Percentiles rank a stretch among this genome's conserved stretches.
Evolutionary conservation across 2,329 filamentous ascomycete species (phyloP).

Genomic region (Didymella lethalis): DNA sequence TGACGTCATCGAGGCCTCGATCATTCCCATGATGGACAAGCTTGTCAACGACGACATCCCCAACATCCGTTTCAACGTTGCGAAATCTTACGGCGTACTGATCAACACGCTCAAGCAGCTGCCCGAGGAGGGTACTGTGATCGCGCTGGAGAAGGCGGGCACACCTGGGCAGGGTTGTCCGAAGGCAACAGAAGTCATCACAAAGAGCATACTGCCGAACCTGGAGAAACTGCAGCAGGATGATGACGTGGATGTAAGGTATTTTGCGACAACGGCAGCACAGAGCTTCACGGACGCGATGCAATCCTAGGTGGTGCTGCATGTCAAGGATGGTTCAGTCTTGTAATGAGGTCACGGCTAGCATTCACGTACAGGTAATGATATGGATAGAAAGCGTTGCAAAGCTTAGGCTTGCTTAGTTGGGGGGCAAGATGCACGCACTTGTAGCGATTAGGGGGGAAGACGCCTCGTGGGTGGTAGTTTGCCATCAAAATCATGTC

Average conservation of each 20-base stretch:
- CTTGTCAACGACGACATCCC: slow-evolving; percentile 94
- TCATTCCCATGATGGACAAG: slow-evolving; percentile 95
- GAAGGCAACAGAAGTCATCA: slow-evolving; percentile 79
- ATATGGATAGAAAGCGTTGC: slow-evolving; percentile 26
- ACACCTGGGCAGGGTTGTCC: slow-evolving; percentile 67
- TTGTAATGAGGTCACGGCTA: slow-evolving; percentile 38
- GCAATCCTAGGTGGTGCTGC: slow-evolving; percentile 46
- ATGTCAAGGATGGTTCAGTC: slow-evolving; percentile 12
- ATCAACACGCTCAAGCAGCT: slow-evolving; percentile 92
- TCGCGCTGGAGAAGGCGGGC: slow-evolving; percentile 82
- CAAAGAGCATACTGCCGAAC: slow-evolving; percentile 85
- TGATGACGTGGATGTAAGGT: slow-evolving; percentile 96
- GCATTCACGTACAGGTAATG: slow-evolving; percentile 45
- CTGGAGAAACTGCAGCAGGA: slow-evolving; percentile 96
- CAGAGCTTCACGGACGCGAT: slow-evolving; percentile 57
- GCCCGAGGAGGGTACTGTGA: slow-evolving; percentile 85
- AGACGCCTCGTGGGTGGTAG: slow-evolving; percentile 27
- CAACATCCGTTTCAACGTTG: slow-evolving; percentile 99
- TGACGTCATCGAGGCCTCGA: slow-evolving; percentile 89
- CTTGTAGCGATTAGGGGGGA: slow-evolving; percentile 30
- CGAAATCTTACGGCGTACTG: slow-evolving; percentile 92
- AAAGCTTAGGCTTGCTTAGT: slow-evolving; percentile 30
- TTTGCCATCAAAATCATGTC: slow-evolving; percentile 36
- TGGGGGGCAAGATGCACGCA: slow-evolving; percentile 24
- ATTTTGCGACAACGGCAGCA: slow-evolving; percentile 92